phyloP scores from a whole-genome alignment of 306 rosid species.

The Acacia crassicarpa region DNA sequence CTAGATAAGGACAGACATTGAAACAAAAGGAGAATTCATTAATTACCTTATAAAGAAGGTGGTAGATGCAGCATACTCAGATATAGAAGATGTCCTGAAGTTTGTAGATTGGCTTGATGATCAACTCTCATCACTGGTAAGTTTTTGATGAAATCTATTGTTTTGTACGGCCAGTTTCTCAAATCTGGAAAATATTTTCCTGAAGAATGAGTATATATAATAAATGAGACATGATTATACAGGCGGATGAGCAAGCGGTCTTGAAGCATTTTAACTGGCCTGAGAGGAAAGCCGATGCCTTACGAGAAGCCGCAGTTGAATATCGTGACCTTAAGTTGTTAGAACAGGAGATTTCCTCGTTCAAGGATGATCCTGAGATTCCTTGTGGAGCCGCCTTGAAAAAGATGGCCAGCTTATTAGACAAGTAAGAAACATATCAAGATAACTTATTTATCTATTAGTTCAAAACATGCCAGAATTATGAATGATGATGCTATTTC shows the following conservation, averaged over 20 bases:
- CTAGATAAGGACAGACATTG: conserved; percentile 85
- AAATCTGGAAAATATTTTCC: neutral
- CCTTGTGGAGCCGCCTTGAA: conserved; percentile 79
- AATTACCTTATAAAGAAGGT: conserved; percentile 77
- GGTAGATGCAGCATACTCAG: conserved; percentile 58
- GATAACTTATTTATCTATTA: conserved; percentile 7
- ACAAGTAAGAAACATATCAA: conserved; percentile 57
- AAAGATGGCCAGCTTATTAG: conserved; percentile 81
- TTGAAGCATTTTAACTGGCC: conserved; percentile 97
- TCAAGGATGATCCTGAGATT: conserved; percentile 67
- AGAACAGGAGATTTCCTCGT: conserved; percentile 69
- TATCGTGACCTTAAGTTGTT: conserved; percentile 76
- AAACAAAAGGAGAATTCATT: conserved; percentile 88
- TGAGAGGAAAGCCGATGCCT: conserved; percentile 90
- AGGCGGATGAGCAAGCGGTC: conserved; percentile 93
- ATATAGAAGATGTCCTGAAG: conserved; percentile 80
- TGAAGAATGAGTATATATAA: neutral
- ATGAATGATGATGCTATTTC: conserved; percentile 16
- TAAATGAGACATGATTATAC: conserved; percentile 18
- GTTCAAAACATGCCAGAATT: conserved; percentile 12
- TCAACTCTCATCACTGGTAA: conserved; percentile 81
- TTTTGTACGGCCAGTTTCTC: conserved; percentile 21
- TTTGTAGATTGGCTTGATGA: conserved; percentile 92
- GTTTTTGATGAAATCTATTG: conserved; percentile 28
- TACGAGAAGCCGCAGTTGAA: conserved; percentile 93